These are phyloP conservation scores for Metarhizium sp. DNA, from an alignment of 2,329 filamentous ascomycete genomes.

Conservation along the genomic window DNA sequence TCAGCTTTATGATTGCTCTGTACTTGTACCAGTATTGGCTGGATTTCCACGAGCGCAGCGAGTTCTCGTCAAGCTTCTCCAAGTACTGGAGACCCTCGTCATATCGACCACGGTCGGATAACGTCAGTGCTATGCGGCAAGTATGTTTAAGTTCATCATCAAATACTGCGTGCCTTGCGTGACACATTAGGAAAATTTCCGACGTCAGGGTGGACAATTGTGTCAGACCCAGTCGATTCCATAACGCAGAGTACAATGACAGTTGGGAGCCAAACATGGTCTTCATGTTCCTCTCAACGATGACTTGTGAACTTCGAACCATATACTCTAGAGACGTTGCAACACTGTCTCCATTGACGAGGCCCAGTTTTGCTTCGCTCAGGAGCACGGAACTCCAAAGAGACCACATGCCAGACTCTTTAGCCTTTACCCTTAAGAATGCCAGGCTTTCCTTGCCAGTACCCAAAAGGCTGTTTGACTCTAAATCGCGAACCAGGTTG, in stretches of 20 bases:
- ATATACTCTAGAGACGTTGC: slow-evolving; percentile 64
- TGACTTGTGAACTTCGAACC: slow-evolving; percentile 72
- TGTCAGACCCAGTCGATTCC: slow-evolving; percentile 61
- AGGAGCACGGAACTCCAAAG: slow-evolving; percentile 75
- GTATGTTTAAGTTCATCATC: slow-evolving; percentile 72
- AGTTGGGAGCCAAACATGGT: slow-evolving; percentile 66
- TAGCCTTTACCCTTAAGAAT: slow-evolving; percentile 79
- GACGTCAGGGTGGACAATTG: slow-evolving; percentile 50
- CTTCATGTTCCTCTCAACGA: slow-evolving; percentile 66
- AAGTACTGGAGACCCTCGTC: slow-evolving; percentile 47
- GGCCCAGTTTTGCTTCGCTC: slow-evolving; percentile 72
- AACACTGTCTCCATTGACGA: slow-evolving; percentile 61
- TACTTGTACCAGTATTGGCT: slow-evolving; percentile 65
- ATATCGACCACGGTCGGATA: slow-evolving; percentile 60
- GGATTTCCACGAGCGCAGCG: slow-evolving; percentile 64
- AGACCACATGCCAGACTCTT: slow-evolving; percentile 77
- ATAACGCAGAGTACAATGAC: slow-evolving; percentile 62
- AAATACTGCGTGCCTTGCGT: slow-evolving; percentile 47
- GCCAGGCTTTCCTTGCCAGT: slow-evolving; percentile 72
- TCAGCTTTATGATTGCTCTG: slow-evolving; percentile 55
- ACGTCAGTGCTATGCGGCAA: slow-evolving; percentile 54
- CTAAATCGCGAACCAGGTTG: slow-evolving; percentile 58
- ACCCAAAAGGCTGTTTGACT: slow-evolving; percentile 64
- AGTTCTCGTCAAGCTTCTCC: slow-evolving; percentile 43
- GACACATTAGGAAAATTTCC: slow-evolving; percentile 68